Evolutionary conservation across 768 basidiomycete genomes (phyloP), one percentile per base, ranked within the genome.

Genomic region (Lyophyllum semitale): DNA sequence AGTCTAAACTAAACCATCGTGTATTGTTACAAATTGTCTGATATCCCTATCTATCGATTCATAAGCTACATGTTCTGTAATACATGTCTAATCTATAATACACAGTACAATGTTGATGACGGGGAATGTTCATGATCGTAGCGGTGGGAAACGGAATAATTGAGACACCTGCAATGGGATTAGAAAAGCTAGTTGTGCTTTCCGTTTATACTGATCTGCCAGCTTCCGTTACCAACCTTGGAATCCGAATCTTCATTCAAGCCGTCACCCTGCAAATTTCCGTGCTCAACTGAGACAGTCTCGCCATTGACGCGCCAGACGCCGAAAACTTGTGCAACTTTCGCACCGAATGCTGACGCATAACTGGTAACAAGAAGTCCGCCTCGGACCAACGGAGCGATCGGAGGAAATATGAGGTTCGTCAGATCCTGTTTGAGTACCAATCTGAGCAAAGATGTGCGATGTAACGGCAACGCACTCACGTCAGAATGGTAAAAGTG

Each of bases 401-500:
- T 32, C 1, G 65, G 65, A 13, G 70, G 64, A 8, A 66, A 43
- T 1, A 68, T 8, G 27, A 63, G 51, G n/a, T 60, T 59, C 2
- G 59, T 50, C 13, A 70, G 18, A 44, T 68, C 66, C 68, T 71
- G 42, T 46, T 29, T 40, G 12, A 23, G 38, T 22, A n/a, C 40
- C 12, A 43, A 40, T 30, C 23, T 47, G 7, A 49, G 44, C 55
- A 49, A 17, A 27, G 59, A 42, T 54, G 54, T 51, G 46, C 33
- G 49, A 12, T 18, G 12, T 17, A 47, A 4, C 35, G 15, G 20
- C 22, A n/a, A 18, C 17, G 5, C 2, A 58, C 66, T 47, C 44
- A 71, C 69, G 33, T 71, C 70, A 4, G 67, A 66, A 20, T 69
- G 67, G 51, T 63, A 64, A 38, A 67, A 66, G 41, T 86, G 84